Base-by-base conservation (phyloP, 2,329 filamentous ascomycete species). In the Cercospora sesami region DNA sequence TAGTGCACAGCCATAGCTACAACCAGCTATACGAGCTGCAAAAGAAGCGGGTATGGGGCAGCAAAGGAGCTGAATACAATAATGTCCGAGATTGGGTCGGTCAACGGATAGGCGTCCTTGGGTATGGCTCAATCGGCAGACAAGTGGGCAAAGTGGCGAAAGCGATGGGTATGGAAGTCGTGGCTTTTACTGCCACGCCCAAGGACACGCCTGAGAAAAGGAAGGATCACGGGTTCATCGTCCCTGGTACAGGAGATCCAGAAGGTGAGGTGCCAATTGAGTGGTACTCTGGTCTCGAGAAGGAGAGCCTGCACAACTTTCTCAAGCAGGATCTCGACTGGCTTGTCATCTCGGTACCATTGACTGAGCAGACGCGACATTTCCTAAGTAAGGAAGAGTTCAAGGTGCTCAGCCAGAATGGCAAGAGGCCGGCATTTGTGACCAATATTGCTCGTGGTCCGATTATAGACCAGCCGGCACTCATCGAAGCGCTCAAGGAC, bases 161-260 rank as follows among this genome's bases (percentile, higher is more conserved):
- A 36, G 77, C 76, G 10, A 72, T 80, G 84, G 91, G 91, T 18
- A 89, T 92, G 85, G 83, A 87, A 30, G 86, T 94, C 0, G 83
- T 93, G 75, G 91, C 91, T 0, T 93, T 91, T 80, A 94, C 91
- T 0, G 88, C 91, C 0, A 87, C 86, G 28, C 86, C 90, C 0
- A 88, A 90, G n/a, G 77, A 82, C 8, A 92, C 90, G 0, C 85
- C 88, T 0, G 88, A 89, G 64, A 90, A 88, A 1, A 86, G 85
- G 55, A 81, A 79, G 30, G 91, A 94, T 78, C 76, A 80, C 14
- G 86, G 87, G 5, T 94, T 90, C 79, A 86, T 89, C 36, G 87
- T 92, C 0, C 87, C 88, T 0, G 87, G 89, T 0, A 91, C 90
- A 0, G 87, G 87, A 9, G 87, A 89, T 72, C 78, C 81, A 10